phyloP scores from a whole-genome alignment of 805 yeast genomes.

The Diddensiella santjacobensis region DNA sequence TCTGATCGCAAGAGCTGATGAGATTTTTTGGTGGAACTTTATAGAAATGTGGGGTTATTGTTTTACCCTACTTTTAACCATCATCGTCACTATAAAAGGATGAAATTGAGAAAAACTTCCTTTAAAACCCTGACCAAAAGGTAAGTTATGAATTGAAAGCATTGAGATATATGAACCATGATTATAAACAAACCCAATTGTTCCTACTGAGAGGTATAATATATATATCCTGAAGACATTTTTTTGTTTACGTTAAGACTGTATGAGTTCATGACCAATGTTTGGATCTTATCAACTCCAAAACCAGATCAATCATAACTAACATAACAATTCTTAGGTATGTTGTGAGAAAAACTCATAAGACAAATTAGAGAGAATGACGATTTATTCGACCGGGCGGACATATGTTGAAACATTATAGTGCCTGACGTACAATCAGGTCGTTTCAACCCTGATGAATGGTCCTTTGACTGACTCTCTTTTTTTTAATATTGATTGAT shows the following conservation, averaged over 20 bases:
- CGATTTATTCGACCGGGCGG: conserved; percentile 40
- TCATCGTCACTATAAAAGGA: not conserved
- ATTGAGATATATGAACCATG: conserved; percentile 30
- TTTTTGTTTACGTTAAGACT: not conserved
- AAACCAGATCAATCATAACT: not conserved
- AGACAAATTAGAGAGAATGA: conserved; percentile 25
- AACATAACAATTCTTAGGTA: not conserved
- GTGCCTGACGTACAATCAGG: conserved; percentile 25
- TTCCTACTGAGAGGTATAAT: conserved; percentile 37
- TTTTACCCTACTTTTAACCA: no score
- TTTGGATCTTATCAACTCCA: not conserved
- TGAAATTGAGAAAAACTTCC: not conserved
- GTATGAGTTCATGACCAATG: not conserved
- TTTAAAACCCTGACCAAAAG: not conserved
- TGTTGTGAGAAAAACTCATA: not conserved
- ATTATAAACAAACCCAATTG: conserved; percentile 32
- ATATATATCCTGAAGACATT: conserved; percentile 8
- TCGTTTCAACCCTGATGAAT: conserved; percentile 19
- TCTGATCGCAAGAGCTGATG: no score
- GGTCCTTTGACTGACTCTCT: conserved; percentile 19
- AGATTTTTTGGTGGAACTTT: no score
- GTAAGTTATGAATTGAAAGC: not conserved
- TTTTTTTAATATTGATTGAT: no score
- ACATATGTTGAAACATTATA: conserved; percentile 23
- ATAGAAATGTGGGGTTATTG: no score